Percentiles rank a stretch among this genome's conserved stretches.
Conservation (phyloP, 805 yeast species). For the Starmerella khaoyaiensis region DNA sequence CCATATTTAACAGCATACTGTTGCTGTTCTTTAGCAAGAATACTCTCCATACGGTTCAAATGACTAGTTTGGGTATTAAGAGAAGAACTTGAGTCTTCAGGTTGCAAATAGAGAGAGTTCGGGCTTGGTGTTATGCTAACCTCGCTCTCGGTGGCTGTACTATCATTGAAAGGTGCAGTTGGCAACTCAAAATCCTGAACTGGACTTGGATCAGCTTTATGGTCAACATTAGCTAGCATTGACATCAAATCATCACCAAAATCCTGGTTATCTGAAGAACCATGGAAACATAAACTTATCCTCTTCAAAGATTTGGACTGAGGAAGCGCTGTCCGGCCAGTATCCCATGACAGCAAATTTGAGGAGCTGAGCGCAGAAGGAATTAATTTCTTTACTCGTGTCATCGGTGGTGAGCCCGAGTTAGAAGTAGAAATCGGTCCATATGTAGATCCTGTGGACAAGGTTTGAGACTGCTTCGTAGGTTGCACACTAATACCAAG, state of each 20-base stretch:
- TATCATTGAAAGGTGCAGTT: constrained; percentile 6
- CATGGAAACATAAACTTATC: constrained; percentile 10
- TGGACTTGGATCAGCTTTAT: constrained; percentile 4
- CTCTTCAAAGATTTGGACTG: constrained; percentile 11
- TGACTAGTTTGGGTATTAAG: constrained; percentile 1
- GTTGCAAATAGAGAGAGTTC: constrained; percentile 10
- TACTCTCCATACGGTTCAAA: constrained; percentile 3
- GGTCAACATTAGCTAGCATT: constrained; percentile 10
- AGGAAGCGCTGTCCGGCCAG: constrained; percentile 3
- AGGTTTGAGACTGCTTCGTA: not conserved
- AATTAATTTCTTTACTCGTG: not conserved
- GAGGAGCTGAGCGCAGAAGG: not conserved
- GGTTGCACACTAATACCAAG: constrained; percentile 12
- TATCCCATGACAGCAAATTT: too few species aligned
- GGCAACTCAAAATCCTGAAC: constrained; percentile 2
- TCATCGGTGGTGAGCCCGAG: not conserved
- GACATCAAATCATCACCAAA: constrained; percentile 19
- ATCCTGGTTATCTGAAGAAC: constrained; percentile 6
- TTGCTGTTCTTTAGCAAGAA: constrained; percentile 14
- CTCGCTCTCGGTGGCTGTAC: constrained; percentile 2
- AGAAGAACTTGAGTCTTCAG: constrained; percentile 8
- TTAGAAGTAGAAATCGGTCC: not conserved
- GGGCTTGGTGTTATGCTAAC: constrained; percentile 16
- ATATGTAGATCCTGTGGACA: not conserved
- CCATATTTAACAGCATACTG: constrained; percentile 14